Evolutionary conservation across 1,284 basidiomycete species (phyloP).

Genomic region (Filobasidium uniguttulatum): DNA sequence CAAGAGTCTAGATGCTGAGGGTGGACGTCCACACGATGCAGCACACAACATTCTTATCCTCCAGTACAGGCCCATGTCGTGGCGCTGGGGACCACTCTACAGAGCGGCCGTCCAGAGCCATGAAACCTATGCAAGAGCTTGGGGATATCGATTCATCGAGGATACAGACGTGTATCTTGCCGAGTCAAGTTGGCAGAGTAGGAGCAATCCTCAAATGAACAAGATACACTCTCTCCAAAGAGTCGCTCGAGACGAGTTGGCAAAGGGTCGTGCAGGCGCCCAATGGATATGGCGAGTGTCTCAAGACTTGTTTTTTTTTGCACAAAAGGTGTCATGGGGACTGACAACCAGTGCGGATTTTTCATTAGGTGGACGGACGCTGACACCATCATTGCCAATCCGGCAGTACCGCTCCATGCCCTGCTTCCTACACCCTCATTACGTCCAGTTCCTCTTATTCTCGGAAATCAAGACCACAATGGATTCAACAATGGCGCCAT

Average conservation of each 20-base stretch:
- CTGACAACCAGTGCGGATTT: conserved; percentile 2
- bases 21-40: background rate
- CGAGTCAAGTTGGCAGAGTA: background rate
- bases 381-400: conserved; percentile 16
- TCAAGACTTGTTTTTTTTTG: background rate
- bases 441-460: conserved; percentile 7
- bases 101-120: background rate
- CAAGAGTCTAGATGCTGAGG: no score
- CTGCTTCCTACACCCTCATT: conserved; percentile 12
- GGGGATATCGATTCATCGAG: background rate
- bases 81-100: background rate
- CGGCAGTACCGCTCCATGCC: conserved; percentile 14
- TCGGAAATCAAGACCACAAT: conserved; percentile 16
- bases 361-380: conserved; percentile 13
- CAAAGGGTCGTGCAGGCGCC: background rate
- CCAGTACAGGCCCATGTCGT: background rate
- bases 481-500: conserved; percentile 16
- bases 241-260: conserved; percentile 1
- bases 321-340: conserved; percentile 2
- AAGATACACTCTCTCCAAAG: conserved; percentile 9
- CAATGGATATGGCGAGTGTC: background rate
- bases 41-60: background rate
- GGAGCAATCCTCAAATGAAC: conserved; percentile 6
- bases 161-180: background rate
- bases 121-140: background rate